phyloP scores from a whole-genome alignment of 2,329 filamentous ascomycete species.

The Ceratocystis colombiana region DNA sequence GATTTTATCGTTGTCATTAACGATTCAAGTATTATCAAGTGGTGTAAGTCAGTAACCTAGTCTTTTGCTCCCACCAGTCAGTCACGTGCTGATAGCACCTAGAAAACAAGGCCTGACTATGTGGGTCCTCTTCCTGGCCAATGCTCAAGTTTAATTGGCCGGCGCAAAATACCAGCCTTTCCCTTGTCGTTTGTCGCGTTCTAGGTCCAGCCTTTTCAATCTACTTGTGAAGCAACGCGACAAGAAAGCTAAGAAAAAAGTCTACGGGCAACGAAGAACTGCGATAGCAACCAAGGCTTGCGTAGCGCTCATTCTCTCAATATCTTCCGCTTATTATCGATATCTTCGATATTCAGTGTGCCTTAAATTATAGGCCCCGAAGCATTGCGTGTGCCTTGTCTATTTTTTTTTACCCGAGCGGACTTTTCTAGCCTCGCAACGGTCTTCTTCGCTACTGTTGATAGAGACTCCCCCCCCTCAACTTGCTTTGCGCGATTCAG shows the following conservation, averaged over 20 bases:
- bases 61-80: not conserved
- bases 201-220: conserved; percentile 19
- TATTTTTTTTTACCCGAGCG: not conserved
- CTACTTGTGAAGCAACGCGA: conserved; percentile 17
- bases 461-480: not conserved
- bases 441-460: not conserved
- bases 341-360: not conserved
- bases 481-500: not conserved
- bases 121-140: conserved; percentile 14
- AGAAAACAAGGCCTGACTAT: not conserved
- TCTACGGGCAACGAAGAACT: not conserved
- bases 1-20: too few species aligned
- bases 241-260: conserved; percentile 9
- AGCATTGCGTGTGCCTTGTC: not conserved
- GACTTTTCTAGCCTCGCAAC: not conserved
- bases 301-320: not conserved
- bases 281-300: conserved; percentile 5
- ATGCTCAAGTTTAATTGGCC: conserved; percentile 21
- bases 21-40: too few species aligned
- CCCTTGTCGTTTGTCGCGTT: conserved; percentile 24
- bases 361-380: not conserved
- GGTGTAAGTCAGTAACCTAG: too few species aligned
- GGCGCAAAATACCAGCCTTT: conserved; percentile 24
- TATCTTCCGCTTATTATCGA: not conserved
- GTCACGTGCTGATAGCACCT: conserved; percentile 17